Conservation (phyloP, 2,329 filamentous ascomycete species). For the Ilyonectria robusta region DNA sequence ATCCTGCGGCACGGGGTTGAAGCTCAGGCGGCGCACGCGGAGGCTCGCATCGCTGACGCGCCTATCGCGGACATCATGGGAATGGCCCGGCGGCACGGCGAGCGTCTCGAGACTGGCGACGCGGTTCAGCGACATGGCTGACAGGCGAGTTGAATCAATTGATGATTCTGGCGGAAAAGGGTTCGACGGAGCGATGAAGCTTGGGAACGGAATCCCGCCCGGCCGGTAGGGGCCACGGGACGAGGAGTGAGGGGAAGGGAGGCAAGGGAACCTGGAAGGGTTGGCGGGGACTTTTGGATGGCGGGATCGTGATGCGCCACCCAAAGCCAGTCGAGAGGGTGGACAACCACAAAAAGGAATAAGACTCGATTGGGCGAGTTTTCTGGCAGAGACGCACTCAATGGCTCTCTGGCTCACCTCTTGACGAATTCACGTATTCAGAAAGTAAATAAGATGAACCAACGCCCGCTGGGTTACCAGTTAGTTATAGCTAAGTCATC, state of each 20-base stretch:
- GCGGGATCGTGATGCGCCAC: slow-evolving; percentile 38
- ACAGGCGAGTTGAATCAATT: background rate
- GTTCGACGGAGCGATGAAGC: background rate
- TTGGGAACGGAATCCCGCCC: background rate
- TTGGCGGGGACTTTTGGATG: slow-evolving; percentile 34
- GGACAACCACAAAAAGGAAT: background rate
- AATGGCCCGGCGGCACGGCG: slow-evolving; percentile 47
- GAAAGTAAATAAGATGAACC: background rate
- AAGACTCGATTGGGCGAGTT: background rate
- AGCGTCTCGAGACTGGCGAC: slow-evolving; percentile 69
- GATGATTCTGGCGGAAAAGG: background rate
- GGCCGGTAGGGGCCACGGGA: background rate
- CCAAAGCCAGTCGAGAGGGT: slow-evolving; percentile 10
- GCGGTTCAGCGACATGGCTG: slow-evolving; percentile 67
- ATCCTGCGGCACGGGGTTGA: slow-evolving; percentile 68
- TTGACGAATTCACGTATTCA: background rate
- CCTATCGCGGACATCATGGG: slow-evolving; percentile 44
- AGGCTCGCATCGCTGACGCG: slow-evolving; percentile 62
- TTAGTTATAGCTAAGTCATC: background rate
- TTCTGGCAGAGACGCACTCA: background rate
- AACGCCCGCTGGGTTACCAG: background rate
- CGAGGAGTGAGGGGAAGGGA: slow-evolving; percentile 12
- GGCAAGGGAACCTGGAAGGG: slow-evolving; percentile 20
- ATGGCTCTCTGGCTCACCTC: background rate
- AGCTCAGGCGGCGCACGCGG: slow-evolving; percentile 65